Evolutionary conservation across 208 protist genomes (phyloP), one percentile per base, ranked within the genome.

Genomic region (Wallacemonas sp.): DNA sequence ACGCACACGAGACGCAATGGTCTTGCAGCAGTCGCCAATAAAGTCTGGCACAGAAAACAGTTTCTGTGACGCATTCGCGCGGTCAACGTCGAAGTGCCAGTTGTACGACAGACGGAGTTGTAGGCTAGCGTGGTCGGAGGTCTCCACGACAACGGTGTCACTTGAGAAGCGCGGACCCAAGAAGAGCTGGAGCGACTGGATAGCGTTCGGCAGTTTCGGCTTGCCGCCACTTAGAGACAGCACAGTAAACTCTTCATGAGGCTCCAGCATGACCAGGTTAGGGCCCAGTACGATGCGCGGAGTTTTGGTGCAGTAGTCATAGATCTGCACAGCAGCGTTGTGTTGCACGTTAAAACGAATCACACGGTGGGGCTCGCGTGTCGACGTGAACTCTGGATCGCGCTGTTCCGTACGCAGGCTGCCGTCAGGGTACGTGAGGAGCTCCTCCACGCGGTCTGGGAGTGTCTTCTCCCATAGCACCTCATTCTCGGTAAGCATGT

Each of bases 21-120:
- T 96, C 78, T 99, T 98, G 85, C 98, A 99, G 58, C 81, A 88
- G 66, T 99, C 96, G 26, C 98, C 97, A 59, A 99, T 90, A 74
- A 99, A 99, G 82, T 99, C 98, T 2, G 97, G 95, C 32, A 98
- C 91, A 2, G 86, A 81, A 76, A 98, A 98, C 32, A 94, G 76
- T 34, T 86, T 89, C 17, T 71, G 58, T 36, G 76, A 74, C 10
- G 71, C 68, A 27, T 78, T 75, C 37, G 53, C 61, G 34, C 59
- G 63, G 59, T 91, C 72, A 8, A 95, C 71, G 32, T 97, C 89
- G 57, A 98, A 98, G 45, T 97, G 61, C 97, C 98, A 99, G 79
- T 99, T 99, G 83, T 99, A 99, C 33, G 94, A 94, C 0, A 98
- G 78, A 22, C 94, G 84, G 24, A 99, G 76, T 26, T 78, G 71